Conservation (phyloP, 108 stramenopile species). For the Discostella stelligeroides region DNA sequence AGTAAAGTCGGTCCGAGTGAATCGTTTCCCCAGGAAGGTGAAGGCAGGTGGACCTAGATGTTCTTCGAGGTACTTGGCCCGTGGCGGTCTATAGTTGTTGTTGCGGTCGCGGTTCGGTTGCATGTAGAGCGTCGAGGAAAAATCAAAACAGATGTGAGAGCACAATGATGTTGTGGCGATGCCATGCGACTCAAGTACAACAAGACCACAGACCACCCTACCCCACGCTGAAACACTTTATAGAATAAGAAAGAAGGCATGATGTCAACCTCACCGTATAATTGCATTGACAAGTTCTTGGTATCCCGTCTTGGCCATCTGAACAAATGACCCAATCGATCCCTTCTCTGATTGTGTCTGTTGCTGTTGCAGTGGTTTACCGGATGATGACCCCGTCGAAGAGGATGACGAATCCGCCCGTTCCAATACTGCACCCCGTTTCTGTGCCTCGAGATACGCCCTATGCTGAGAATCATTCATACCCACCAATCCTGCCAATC, state of each 20-base stretch:
- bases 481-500: conserved; percentile 40
- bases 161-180: not conserved
- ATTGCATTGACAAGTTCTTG: conserved; percentile 83
- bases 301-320: conserved; percentile 72
- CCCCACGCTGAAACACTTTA: too few species aligned
- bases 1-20: conserved; percentile 93
- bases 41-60: conserved; percentile 85
- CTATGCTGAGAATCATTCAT: conserved; percentile 37
- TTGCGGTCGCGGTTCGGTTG: not conserved
- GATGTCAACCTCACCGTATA: conserved; percentile 82
- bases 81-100: conserved; percentile 29
- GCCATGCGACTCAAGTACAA: not conserved
- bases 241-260: too few species aligned
- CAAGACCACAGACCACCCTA: too few species aligned
- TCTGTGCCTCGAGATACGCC: conserved; percentile 15
- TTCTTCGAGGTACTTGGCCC: conserved; percentile 62
- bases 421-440: conserved; percentile 12
- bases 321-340: conserved; percentile 55
- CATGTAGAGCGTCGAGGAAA: not conserved
- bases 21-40: conserved; percentile 83
- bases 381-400: conserved; percentile 19
- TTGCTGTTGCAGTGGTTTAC: conserved; percentile 45
- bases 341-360: conserved; percentile 49
- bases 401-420: conserved; percentile 19
- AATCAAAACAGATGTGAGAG: not conserved